Percentiles rank a stretch among this genome's conserved stretches.
phyloP scores from a whole-genome alignment of 441 rosid genomes.

The Euphorbia schlechtendalii region DNA sequence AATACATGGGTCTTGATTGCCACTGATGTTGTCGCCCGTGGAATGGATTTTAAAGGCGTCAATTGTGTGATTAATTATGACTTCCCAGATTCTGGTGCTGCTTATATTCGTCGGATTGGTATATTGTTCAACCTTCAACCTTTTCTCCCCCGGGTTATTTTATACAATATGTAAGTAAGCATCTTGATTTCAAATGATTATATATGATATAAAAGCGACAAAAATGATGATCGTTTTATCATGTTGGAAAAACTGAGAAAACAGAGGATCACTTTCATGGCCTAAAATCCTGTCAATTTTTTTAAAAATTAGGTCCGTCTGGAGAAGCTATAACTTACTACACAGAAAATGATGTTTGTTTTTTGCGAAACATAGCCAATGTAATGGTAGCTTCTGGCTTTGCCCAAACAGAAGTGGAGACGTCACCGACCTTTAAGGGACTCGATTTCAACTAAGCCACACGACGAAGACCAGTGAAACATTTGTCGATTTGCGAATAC shows the following conservation, averaged over 20 bases:
- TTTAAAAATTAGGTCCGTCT: conserved; percentile 30
- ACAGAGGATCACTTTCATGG: too few species aligned
- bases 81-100: conserved; percentile 83
- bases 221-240: too few species aligned
- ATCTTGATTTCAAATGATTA: too few species aligned
- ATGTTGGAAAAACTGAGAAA: too few species aligned
- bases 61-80: conserved; percentile 82
- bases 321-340: conserved; percentile 88
- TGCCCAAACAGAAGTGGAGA: conserved; percentile 72
- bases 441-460: conserved; percentile 57
- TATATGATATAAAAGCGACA: too few species aligned
- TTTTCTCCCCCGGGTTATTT: neutral
- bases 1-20: conserved; percentile 95
- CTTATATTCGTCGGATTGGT: conserved; percentile 96
- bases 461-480: conserved; percentile 29
- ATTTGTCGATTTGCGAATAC: neutral
- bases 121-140: conserved; percentile 18
- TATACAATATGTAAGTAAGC: too few species aligned
- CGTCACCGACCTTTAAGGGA: conserved; percentile 75
- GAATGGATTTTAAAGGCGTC: conserved; percentile 97
- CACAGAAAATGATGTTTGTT: conserved; percentile 73
- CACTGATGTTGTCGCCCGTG: conserved; percentile 93
- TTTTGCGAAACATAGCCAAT: conserved; percentile 73
- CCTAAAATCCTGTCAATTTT: conserved; percentile 12
- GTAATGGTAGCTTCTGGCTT: conserved; percentile 61